Base-by-base conservation (phyloP, 768 basidiomycete species). In the Hortiboletus flavorubellus region DNA sequence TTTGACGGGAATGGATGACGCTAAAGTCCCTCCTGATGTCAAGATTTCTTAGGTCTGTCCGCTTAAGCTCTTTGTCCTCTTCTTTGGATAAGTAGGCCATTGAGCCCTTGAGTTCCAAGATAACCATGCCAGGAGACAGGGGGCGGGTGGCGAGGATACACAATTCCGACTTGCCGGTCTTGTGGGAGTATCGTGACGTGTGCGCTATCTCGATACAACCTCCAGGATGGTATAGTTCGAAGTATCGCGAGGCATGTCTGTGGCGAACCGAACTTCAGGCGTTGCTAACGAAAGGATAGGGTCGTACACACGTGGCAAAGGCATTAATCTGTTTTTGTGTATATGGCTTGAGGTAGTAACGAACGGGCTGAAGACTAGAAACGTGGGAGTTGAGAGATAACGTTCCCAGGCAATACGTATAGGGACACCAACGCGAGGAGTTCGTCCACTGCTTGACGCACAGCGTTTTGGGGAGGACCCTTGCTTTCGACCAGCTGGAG, bases 161-260 rank as follows among this genome's bases (percentile, higher is more conserved):
- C 14, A 93, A 73, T 67, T 93, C 91, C 31, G 89, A 89, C 73
- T 93, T 93, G 62, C 91, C 92, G 31, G 91, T 93, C 56, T 81
- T 82, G 72, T 91, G 86, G 40, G 91, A 85, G 69, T 93, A 93
- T 29, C 91, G 84, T 30, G 89, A 91, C 0, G 91, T 93, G 72
- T 91, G 90, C 3, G 91, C 85, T 59, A 93, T 91, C 74, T 93
- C 91, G 59, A 93, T 92, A 54, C 80, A 84, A 47, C 91, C 92
- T 11, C 80, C 79, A 33, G 91, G 89, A 62, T 89, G 79, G 71
- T 93, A 93, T 42, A 93, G 80, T 67, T 93, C 91, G 64, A 93
- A 86, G 71, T 93, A 93, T 35, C 91, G 88, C 42, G 89, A 91
- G 40, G 89, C 91, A 68, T 93, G 91, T 49, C 91, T 93, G 63